Percentiles rank a stretch among this genome's conserved stretches.
Conservation (phyloP, 1,139 yeast genomes). For the Yamadazyma atlantica region DNA sequence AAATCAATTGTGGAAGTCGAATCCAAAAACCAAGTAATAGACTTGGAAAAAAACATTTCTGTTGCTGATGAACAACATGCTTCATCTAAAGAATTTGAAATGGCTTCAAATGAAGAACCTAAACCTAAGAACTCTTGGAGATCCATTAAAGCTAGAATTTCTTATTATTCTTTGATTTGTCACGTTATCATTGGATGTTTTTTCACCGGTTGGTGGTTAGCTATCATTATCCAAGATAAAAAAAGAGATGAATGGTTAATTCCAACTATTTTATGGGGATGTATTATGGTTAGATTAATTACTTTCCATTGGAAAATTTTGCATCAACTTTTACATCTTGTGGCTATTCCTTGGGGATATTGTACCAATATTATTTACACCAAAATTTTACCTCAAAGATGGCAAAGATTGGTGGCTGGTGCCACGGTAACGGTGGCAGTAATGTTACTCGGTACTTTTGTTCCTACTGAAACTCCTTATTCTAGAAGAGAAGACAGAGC, state of each 20-base stretch:
- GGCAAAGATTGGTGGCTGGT: constrained; percentile 45
- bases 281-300: constrained; percentile 54
- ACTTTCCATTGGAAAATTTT: constrained; percentile 52
- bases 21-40: constrained; percentile 1
- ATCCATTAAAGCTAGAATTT: constrained; percentile 21
- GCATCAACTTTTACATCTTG: constrained; percentile 25
- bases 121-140: constrained; percentile 7
- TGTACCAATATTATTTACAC: constrained; percentile 39
- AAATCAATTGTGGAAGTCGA: constrained; percentile 11
- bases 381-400: constrained; percentile 32
- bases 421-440: constrained; percentile 47
- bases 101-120: constrained; percentile 6
- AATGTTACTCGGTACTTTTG: constrained; percentile 55
- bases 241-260: constrained; percentile 61
- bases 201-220: constrained; percentile 69
- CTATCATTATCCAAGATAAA: constrained; percentile 53
- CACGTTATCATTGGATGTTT: constrained; percentile 41
- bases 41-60: constrained; percentile 11
- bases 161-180: constrained; percentile 23
- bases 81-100: constrained; percentile 10
- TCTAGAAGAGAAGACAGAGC: constrained; percentile 57
- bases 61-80: constrained; percentile 7
- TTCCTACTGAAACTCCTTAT: constrained; percentile 50
- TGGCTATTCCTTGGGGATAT: constrained; percentile 41
- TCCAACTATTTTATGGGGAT: constrained; percentile 58